Evolutionary conservation across 495 filamentous ascomycete genomes (phyloP).

Genomic region (Hypoxylon perforatum): DNA sequence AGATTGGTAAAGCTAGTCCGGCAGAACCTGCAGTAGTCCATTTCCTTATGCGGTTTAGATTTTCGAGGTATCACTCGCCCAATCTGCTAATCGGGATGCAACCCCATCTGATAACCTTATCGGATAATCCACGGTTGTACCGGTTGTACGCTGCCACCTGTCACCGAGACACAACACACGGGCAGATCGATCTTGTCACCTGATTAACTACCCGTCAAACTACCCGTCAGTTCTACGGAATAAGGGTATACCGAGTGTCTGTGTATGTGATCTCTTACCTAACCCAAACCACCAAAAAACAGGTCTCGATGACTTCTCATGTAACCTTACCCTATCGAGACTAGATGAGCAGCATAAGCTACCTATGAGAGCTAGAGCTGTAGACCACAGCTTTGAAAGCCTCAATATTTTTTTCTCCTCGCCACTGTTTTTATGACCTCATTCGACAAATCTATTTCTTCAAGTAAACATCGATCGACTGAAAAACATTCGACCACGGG

Average conservation of each 20-base stretch:
- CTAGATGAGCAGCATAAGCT: neutral
- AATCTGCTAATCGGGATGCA: too few species aligned
- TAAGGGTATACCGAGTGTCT: too few species aligned
- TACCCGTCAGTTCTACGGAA: neutral
- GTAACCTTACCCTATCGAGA: conserved; percentile 19
- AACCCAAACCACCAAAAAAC: conserved; percentile 14
- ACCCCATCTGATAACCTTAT: conserved; percentile 33
- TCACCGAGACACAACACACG: neutral
- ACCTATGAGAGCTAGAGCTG: conserved; percentile 4
- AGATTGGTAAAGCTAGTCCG: conserved; percentile 16
- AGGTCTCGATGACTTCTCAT: neutral
- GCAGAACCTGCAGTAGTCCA: neutral
- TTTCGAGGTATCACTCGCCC: too few species aligned
- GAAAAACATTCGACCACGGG: conserved; percentile 37
- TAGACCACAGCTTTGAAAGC: conserved; percentile 4
- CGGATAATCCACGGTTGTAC: conserved; percentile 23
- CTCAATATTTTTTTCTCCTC: conserved; percentile 11
- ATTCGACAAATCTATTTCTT: conserved; percentile 15
- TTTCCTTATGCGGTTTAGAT: neutral
- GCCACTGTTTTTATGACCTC: conserved; percentile 33
- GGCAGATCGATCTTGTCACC: conserved; percentile 15
- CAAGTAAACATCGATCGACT: conserved; percentile 31
- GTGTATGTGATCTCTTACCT: conserved; percentile 22
- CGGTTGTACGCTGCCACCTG: neutral
- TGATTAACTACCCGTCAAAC: conserved; percentile 28